A percentile compares a stretch with the other conserved stretches of the same genome.
phyloP scores from a whole-genome alignment of 2,329 filamentous ascomycete genomes.

The Pseudocercospora ulei region DNA sequence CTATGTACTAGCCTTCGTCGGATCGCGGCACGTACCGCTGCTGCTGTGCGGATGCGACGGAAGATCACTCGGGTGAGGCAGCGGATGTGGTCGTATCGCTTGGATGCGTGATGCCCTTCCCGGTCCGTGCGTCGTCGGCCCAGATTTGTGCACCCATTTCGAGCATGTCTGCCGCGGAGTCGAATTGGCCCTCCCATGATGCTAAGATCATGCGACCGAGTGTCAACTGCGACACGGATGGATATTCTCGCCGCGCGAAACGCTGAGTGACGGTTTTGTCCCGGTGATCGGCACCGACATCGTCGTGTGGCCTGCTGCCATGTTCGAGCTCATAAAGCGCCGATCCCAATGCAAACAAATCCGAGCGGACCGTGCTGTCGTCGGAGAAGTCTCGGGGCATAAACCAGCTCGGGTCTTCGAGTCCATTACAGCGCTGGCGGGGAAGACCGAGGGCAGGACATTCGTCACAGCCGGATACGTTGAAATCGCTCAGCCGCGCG shows the following conservation, averaged over 20 bases:
- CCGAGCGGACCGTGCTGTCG: constrained; percentile 7
- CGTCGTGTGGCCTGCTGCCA: constrained; percentile 6
- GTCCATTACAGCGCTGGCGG: neutral
- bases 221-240: constrained; percentile 1
- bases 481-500: constrained; percentile 12
- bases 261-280: constrained; percentile 5
- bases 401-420: neutral
- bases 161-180: constrained; percentile 7
- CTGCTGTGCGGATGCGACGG: too few relatives aligned
- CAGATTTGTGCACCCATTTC: neutral
- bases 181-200: constrained; percentile 10
- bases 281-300: too few relatives aligned
- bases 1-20: too few relatives aligned
- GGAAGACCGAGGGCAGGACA: neutral
- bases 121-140: neutral
- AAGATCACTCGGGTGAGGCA: too few relatives aligned
- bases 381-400: neutral
- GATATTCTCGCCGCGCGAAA: constrained; percentile 6
- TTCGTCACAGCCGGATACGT: constrained; percentile 7
- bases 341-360: constrained; percentile 13
- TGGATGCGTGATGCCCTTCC: too few relatives aligned
- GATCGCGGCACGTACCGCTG: too few relatives aligned
- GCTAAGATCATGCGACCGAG: constrained; percentile 7
- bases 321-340: constrained; percentile 11
- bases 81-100: too few relatives aligned